These are phyloP conservation scores for Postia placenta DNA, from an alignment of 768 basidiomycete genomes.

Conservation along the genomic window DNA sequence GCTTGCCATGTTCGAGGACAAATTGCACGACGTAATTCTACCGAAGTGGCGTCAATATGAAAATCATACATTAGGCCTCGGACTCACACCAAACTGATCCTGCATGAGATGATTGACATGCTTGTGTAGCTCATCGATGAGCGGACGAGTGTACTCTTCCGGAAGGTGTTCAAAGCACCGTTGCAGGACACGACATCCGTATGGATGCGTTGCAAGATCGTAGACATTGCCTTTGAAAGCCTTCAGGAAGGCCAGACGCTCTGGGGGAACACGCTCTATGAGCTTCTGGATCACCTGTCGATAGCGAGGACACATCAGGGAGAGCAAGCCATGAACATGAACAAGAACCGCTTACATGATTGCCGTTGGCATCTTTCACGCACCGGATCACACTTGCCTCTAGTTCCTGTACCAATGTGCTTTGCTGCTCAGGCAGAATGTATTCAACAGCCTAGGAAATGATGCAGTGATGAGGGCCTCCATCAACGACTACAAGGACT, in stretches of 20 bases:
- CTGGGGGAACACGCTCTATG: constrained; percentile 72
- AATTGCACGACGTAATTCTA: constrained; percentile 97
- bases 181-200: constrained; percentile 93
- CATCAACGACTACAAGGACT: neutral
- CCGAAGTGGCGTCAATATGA: constrained; percentile 10
- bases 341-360: constrained; percentile 64
- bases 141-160: constrained; percentile 53
- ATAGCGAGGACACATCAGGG: neutral
- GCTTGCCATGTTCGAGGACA: constrained; percentile 74
- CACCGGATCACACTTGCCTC: constrained; percentile 77
- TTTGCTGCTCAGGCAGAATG: constrained; percentile 74
- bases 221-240: constrained; percentile 74
- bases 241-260: constrained; percentile 69
- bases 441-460: constrained; percentile 71
- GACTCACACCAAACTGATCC: constrained; percentile 83
- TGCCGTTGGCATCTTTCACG: constrained; percentile 88
- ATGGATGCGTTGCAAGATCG: constrained; percentile 81
- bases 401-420: constrained; percentile 67
- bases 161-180: constrained; percentile 85
- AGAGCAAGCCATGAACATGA: neutral
- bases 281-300: constrained; percentile 81
- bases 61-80: constrained; percentile 5
- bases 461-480: no score
- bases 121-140: constrained; percentile 80
- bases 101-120: constrained; percentile 71